These are phyloP conservation scores for Aspergillus campestris DNA, from an alignment of 495 filamentous ascomycete genomes.

Conservation along the genomic window DNA sequence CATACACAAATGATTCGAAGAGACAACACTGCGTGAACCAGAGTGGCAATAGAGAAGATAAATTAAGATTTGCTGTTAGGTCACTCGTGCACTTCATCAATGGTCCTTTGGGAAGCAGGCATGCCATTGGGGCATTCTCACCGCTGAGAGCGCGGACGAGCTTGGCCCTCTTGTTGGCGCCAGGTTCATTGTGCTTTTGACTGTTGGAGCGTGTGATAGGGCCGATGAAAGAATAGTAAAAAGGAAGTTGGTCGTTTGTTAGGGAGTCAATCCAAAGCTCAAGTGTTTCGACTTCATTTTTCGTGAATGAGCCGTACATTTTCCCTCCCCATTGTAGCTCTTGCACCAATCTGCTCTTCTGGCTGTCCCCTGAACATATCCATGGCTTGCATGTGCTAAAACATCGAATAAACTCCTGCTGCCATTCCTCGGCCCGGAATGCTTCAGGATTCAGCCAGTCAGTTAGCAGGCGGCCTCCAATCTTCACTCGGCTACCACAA, in stretches of 20 bases:
- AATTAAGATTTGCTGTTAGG: constrained; percentile 3
- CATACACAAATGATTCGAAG: constrained; percentile 21
- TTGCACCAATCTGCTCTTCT: constrained; percentile 25
- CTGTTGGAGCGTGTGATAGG: background rate
- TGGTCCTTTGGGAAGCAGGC: background rate
- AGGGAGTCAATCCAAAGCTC: constrained; percentile 28
- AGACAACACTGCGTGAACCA: constrained; percentile 31
- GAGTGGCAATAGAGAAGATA: constrained; percentile 19
- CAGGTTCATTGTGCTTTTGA: background rate
- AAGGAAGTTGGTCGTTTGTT: no score
- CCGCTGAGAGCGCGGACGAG: background rate
- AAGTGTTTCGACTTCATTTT: constrained; percentile 27
- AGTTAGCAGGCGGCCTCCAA: constrained; percentile 20
- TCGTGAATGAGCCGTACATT: constrained; percentile 44
- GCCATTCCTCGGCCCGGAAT: constrained; percentile 14
- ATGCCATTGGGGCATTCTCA: no score
- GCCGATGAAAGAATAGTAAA: background rate
- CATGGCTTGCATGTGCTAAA: constrained; percentile 24
- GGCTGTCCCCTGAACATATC: constrained; percentile 28
- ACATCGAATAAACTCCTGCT: constrained; percentile 17
- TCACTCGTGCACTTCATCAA: background rate
- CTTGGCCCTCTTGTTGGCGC: background rate
- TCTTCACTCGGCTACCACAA: constrained; percentile 21
- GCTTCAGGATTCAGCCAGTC: constrained; percentile 29
- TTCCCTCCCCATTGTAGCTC: constrained; percentile 36